Percentiles rank a stretch among this genome's conserved stretches.
phyloP scores from a whole-genome alignment of 2,329 filamentous ascomycete genomes.

The Cytospora mali region DNA sequence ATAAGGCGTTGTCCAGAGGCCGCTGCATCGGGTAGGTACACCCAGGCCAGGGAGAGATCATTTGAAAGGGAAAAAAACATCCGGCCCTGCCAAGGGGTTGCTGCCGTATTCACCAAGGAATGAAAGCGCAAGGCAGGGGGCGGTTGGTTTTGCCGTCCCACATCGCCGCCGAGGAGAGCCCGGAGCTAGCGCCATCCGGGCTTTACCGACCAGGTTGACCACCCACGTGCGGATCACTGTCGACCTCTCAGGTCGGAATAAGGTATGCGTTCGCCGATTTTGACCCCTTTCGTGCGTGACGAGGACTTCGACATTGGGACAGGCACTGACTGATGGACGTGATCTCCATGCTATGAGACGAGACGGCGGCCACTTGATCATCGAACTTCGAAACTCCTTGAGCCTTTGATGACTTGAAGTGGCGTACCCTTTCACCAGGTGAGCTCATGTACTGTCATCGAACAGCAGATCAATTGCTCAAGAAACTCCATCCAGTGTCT shows the following conservation, averaged over 20 bases:
- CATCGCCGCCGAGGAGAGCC: constrained; percentile 26
- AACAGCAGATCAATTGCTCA: neutral
- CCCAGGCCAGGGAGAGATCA: too few species aligned
- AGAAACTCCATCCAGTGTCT: neutral
- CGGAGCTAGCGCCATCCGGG: constrained; percentile 21
- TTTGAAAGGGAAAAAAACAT: too few species aligned
- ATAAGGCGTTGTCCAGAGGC: neutral
- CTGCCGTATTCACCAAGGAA: neutral
- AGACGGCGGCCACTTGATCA: constrained; percentile 4
- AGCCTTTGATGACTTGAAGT: neutral
- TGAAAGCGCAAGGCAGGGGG: neutral
- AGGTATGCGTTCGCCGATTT: constrained; percentile 16
- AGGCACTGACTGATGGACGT: neutral
- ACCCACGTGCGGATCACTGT: constrained; percentile 20
- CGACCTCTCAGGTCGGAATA: constrained; percentile 13
- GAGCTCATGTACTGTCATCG: neutral
- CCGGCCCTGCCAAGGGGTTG: too few species aligned
- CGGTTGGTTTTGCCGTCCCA: constrained; percentile 12
- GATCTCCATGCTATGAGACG: neutral
- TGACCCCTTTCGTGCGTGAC: neutral
- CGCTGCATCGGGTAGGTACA: too few species aligned
- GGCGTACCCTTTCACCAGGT: neutral
- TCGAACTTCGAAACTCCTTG: neutral
- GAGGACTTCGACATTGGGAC: neutral
- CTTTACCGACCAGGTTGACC: constrained; percentile 7